Percentiles rank a stretch among this genome's conserved stretches.
These are phyloP conservation scores for Bolboschoenoplectus hybrid DNA, from an alignment of 202 grass and related monocot species.

Conservation along the genomic window DNA sequence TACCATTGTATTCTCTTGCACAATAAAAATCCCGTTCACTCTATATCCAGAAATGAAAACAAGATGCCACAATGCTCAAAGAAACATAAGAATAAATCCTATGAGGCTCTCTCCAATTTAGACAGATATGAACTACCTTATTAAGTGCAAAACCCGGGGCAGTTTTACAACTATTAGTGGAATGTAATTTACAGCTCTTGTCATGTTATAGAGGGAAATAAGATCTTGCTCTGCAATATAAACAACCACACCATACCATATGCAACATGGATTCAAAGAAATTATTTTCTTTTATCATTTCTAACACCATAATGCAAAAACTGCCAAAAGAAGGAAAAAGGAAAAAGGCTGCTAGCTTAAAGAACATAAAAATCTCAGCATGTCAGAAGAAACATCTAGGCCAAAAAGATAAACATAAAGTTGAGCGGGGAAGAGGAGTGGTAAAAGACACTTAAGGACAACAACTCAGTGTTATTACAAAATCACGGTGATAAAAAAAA, in stretches of 20 bases:
- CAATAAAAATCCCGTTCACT: neutral
- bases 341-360: neutral
- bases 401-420: neutral
- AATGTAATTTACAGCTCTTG: neutral
- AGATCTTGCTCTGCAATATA: neutral
- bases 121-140: neutral
- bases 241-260: neutral
- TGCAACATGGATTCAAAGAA: neutral
- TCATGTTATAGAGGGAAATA: neutral
- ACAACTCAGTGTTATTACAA: neutral
- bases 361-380: neutral
- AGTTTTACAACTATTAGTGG: constrained; percentile 7
- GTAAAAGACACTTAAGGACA: constrained; percentile 13
- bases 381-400: neutral
- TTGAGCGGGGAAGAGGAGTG: neutral
- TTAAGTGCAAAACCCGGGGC: neutral
- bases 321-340: neutral
- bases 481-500: neutral
- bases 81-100: neutral
- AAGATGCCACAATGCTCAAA: neutral
- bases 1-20: neutral
- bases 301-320: constrained; percentile 4
- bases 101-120: neutral
- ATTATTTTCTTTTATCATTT: neutral
- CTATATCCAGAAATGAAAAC: neutral